Evolutionary conservation across 106 monocot species (phyloP).

Genomic region (Ottelia alismoides): DNA sequence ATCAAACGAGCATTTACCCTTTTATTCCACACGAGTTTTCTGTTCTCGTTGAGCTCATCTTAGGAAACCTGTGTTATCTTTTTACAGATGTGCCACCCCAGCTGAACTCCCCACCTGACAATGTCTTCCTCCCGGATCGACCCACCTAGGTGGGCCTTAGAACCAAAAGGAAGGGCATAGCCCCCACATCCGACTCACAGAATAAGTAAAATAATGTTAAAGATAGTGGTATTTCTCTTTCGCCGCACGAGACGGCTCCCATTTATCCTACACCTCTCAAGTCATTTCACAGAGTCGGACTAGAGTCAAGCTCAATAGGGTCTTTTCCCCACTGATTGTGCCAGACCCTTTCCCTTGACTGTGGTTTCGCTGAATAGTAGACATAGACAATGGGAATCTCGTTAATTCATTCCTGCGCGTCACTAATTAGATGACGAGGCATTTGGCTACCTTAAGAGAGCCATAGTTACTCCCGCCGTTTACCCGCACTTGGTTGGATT

Average conservation of each 20-base stretch:
- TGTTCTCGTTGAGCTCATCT: slow-evolving; percentile 77
- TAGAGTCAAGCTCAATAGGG: too few relatives aligned
- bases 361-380: slow-evolving; percentile 70
- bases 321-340: slow-evolving; percentile 13
- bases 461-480: slow-evolving; percentile 76
- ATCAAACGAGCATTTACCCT: slow-evolving; percentile 82
- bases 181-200: too few relatives aligned
- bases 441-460: slow-evolving; percentile 92
- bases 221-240: too few relatives aligned
- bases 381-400: slow-evolving; percentile 49
- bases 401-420: slow-evolving; percentile 51
- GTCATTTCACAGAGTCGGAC: too few relatives aligned
- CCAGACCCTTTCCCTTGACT: slow-evolving; percentile 28
- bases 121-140: too few relatives aligned
- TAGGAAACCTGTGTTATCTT: slow-evolving; percentile 68
- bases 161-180: too few relatives aligned
- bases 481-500: slow-evolving; percentile 76
- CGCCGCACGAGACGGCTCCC: too few relatives aligned
- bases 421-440: slow-evolving; percentile 69
- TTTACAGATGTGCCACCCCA: slow-evolving; percentile 51
- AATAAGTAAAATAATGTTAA: too few relatives aligned
- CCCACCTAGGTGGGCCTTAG: too few relatives aligned
- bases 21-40: slow-evolving; percentile 85
- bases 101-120: slow-evolving; percentile 55
- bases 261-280: too few relatives aligned